phyloP scores from a whole-genome alignment of 2,329 filamentous ascomycete genomes.

The Trichophyton equinum region DNA sequence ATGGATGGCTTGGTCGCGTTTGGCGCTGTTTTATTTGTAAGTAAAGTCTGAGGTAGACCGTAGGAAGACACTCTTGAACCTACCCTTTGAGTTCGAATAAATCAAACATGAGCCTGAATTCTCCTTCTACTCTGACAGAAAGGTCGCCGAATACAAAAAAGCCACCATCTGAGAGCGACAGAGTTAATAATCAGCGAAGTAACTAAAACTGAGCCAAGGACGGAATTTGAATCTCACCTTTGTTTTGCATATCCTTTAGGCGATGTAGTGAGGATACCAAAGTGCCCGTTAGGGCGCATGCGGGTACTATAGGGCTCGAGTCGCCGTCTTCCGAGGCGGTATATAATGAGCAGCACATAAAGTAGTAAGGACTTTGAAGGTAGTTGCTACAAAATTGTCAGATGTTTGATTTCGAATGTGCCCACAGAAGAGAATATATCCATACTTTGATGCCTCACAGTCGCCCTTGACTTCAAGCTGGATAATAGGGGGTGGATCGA shows the following conservation, averaged over 20 bases:
- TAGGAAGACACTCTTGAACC: constrained; percentile 16
- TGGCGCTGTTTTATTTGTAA: not conserved
- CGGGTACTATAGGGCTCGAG: constrained; percentile 32
- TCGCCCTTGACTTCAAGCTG: constrained; percentile 48
- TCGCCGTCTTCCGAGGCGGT: constrained; percentile 35
- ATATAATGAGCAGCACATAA: constrained; percentile 47
- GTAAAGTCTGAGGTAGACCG: not conserved
- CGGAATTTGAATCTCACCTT: constrained; percentile 29
- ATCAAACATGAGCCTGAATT: constrained; percentile 61
- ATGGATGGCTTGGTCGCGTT: constrained; percentile 36
- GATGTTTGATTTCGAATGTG: not conserved
- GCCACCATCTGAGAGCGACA: constrained; percentile 49
- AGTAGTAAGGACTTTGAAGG: constrained; percentile 53
- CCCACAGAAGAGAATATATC: not conserved
- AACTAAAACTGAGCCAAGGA: not conserved
- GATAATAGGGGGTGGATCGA: constrained; percentile 73
- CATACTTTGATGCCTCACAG: constrained; percentile 48
- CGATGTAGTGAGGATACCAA: constrained; percentile 70
- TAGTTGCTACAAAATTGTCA: constrained; percentile 37
- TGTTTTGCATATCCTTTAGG: constrained; percentile 64
- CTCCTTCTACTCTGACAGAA: constrained; percentile 62
- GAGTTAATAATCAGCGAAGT: not conserved
- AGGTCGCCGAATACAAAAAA: constrained; percentile 90
- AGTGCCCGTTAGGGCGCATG: constrained; percentile 54
- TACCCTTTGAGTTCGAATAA: constrained; percentile 60